A percentile compares a stretch with the other conserved stretches of the same genome.
Evolutionary conservation across 352 stramenopile genomes (phyloP).

Genomic region (Globisporangium iwayamae): DNA sequence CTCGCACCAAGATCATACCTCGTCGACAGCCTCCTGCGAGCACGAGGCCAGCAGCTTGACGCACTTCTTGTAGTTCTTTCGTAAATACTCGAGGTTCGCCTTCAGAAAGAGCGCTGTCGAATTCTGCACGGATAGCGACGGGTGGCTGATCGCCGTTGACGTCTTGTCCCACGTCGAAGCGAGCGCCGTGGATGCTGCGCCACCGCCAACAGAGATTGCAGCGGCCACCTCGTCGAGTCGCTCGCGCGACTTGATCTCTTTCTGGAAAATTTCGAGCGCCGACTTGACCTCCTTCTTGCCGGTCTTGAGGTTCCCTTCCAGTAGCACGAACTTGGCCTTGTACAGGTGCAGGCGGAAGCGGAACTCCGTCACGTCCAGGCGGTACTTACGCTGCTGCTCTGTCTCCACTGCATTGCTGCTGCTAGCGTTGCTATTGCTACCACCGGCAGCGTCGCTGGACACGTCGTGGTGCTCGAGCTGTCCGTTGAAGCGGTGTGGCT

Average conservation of each 20-base stretch:
- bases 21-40: conserved; percentile 78
- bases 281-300: conserved; percentile 93
- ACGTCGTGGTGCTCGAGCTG: conserved; percentile 46
- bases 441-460: conserved; percentile 25
- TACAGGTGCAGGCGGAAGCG: conserved; percentile 90
- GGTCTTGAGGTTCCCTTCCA: conserved; percentile 86
- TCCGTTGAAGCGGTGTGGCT: conserved; percentile 88
- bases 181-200: conserved; percentile 11
- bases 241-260: conserved; percentile 78
- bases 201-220: neutral
- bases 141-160: conserved; percentile 70
- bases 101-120: conserved; percentile 89
- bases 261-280: conserved; percentile 91
- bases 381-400: conserved; percentile 57
- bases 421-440: conserved; percentile 18
- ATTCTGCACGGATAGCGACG: conserved; percentile 81
- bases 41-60: conserved; percentile 91
- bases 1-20: conserved; percentile 30
- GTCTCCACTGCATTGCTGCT: conserved; percentile 31
- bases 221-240: conserved; percentile 20
- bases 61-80: conserved; percentile 93
- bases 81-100: conserved; percentile 93
- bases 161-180: conserved; percentile 53
- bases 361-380: conserved; percentile 80
- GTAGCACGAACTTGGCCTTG: conserved; percentile 88